Evolutionary conservation across 1,284 basidiomycete species (phyloP).

Genomic region (Irpex sp.): DNA sequence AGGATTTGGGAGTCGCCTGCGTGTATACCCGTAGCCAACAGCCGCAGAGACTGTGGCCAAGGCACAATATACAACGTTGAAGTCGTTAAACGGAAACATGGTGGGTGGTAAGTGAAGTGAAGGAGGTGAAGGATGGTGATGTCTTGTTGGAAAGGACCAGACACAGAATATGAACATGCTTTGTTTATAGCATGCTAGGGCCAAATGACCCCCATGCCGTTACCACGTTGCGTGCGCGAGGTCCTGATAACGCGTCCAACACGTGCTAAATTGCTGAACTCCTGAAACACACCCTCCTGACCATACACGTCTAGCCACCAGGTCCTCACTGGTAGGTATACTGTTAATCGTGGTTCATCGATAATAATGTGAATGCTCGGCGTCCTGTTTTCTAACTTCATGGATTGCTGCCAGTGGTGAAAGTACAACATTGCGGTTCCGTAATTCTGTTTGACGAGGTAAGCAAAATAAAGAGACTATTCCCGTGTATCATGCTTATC

Average conservation of each 20-base stretch:
- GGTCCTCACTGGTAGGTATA: background rate
- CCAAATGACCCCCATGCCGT: background rate
- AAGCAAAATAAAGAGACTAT: no score
- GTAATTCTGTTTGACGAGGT: no score
- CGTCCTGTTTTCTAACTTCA: no score
- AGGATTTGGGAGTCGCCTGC: constrained; percentile 14
- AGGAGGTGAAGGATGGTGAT: constrained; percentile 2
- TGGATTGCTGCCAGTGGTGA: no score
- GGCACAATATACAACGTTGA: constrained; percentile 26
- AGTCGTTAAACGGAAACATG: constrained; percentile 28
- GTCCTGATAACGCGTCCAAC: background rate
- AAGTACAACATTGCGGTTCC: no score
- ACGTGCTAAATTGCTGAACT: constrained; percentile 2
- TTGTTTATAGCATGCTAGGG: background rate
- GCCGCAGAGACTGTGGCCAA: constrained; percentile 28
- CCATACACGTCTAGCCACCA: no score
- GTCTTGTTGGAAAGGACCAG: background rate
- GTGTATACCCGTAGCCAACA: constrained; percentile 25
- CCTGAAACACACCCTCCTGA: background rate
- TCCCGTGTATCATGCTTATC: no score
- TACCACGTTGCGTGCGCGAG: constrained; percentile 6
- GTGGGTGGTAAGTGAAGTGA: background rate
- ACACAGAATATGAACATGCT: background rate
- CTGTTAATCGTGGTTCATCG: background rate
- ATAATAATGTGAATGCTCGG: no score